Base-by-base conservation (phyloP, 495 filamentous ascomycete species). In the Penicillium chermesinum region DNA sequence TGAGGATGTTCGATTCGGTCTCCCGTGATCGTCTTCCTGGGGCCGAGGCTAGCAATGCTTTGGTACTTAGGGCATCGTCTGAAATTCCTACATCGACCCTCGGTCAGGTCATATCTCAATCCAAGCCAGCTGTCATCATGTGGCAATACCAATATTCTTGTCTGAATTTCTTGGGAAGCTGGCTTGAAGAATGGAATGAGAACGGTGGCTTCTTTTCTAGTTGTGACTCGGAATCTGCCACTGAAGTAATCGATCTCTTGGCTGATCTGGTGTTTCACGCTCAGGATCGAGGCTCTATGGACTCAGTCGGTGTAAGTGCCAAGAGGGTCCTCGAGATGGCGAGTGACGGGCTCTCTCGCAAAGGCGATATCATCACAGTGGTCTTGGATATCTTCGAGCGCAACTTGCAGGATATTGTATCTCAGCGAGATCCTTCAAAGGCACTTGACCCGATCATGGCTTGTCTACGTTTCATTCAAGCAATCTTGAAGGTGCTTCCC, bases 361-460 rank as follows among this genome's bases (percentile, higher is more conserved):
- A 82, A 51, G 80, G 80, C 44, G 94, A 97, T 57, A 83, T 97
- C 33, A 73, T 93, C 43, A 78, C 80, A 8, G 78, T 96, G 37
- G 72, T 96, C 12, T 83, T 88, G 50, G 86, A 94, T 51, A 85
- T 91, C 3, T 82, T 97, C 42, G 93, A 97, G 57, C 73, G 79
- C 52, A 77, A 84, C 46, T 62, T 93, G 8, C 83, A 86, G 48
- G 77, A 81, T 38, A 76, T 84, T 20, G 69, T 80, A 15, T 64
- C 77, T 9, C 70, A 70, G 16, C 76, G 78, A 17, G 74, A 75
- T 10, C 50, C 70, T 5, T 78, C 76, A 20, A 70, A 64, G 2
- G 67, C 74, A 7, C 48, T 87, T 15, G 75, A 83, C 6, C 72
- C 88, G 25, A 72, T 91, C 18, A 75, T 85, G 25, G 80, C 82